Evolutionary conservation across 306 rosid genomes (phyloP).

Genomic region (Clitoria ternatea): DNA sequence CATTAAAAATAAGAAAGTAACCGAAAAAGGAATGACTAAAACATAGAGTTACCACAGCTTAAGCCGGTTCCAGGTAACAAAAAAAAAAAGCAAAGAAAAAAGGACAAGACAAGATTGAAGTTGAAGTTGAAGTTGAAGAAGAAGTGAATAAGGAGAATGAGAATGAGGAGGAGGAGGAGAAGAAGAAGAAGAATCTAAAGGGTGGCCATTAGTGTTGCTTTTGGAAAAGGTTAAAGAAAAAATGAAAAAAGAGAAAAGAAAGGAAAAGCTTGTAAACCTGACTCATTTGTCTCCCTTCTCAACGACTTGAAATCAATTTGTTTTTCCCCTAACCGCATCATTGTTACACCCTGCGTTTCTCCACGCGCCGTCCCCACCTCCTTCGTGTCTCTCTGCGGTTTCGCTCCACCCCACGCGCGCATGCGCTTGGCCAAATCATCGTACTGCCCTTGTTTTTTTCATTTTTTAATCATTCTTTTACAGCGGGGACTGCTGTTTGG

Average conservation of each 20-base stretch:
- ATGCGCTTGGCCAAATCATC: constrained; percentile 11
- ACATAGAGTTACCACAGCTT: constrained; percentile 26
- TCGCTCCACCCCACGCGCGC: constrained; percentile 23
- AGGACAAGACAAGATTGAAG: constrained; percentile 27
- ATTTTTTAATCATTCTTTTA: constrained; percentile 13
- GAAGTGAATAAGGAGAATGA: neutral
- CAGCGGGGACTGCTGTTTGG: constrained; percentile 42
- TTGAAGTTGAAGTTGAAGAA: constrained; percentile 27
- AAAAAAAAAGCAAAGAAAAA: constrained; percentile 14
- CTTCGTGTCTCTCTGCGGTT: no score
- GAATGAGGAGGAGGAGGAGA: neutral
- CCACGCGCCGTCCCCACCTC: constrained; percentile 53
- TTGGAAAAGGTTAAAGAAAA: constrained; percentile 35
- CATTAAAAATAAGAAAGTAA: constrained; percentile 8
- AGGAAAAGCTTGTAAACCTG: constrained; percentile 31
- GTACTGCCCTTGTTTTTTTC: neutral
- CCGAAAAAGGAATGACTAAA: constrained; percentile 16
- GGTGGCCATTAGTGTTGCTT: constrained; percentile 41
- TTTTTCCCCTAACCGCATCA: constrained; percentile 25
- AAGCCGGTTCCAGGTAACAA: constrained; percentile 28
- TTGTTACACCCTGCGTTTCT: constrained; percentile 12
- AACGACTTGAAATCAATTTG: constrained; percentile 42
- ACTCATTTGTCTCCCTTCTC: constrained; percentile 57
- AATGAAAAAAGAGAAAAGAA: neutral
- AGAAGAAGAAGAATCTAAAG: constrained; percentile 58